Percentiles rank a stretch among this genome's conserved stretches.
Conservation (phyloP, 192 early-diverging fungal genomes). For the Rhizoclosmatium sp. region DNA sequence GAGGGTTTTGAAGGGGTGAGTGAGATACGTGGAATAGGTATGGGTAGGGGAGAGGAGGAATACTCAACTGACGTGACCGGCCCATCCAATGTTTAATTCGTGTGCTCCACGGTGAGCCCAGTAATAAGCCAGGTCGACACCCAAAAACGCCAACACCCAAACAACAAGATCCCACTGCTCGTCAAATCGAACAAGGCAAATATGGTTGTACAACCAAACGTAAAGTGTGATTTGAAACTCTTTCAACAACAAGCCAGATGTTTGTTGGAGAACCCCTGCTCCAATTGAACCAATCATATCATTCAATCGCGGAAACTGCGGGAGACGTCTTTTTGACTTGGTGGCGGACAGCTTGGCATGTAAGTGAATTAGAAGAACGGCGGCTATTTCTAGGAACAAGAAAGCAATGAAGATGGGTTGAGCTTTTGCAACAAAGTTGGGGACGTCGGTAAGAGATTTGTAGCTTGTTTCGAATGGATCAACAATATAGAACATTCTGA, state of each 20-base stretch:
- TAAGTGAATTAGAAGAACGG: slow-evolving; percentile 45
- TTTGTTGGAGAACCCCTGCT: slow-evolving; percentile 62
- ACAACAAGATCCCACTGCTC: slow-evolving; percentile 51
- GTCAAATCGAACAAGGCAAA: slow-evolving; percentile 45
- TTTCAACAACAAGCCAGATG: slow-evolving; percentile 57
- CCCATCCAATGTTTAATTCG: slow-evolving; percentile 69
- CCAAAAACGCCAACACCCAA: slow-evolving; percentile 65
- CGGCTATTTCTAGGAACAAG: slow-evolving; percentile 44
- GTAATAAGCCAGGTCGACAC: slow-evolving; percentile 55
- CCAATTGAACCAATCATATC: slow-evolving; percentile 61
- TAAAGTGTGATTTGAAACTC: slow-evolving; percentile 55
- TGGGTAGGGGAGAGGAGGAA: neutral
- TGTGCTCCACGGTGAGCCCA: slow-evolving; percentile 67
- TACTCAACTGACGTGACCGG: slow-evolving; percentile 50
- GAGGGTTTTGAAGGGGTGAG: slow-evolving; percentile 22
- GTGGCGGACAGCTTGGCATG: slow-evolving; percentile 42
- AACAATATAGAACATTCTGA: slow-evolving; percentile 61
- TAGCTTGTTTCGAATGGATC: slow-evolving; percentile 52
- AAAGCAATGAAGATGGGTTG: slow-evolving; percentile 60
- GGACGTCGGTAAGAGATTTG: slow-evolving; percentile 49
- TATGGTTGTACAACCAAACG: slow-evolving; percentile 62
- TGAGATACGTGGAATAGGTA: neutral
- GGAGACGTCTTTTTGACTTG: neutral
- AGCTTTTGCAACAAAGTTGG: slow-evolving; percentile 61
- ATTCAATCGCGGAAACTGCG: slow-evolving; percentile 51